Conservation (phyloP, 345 rosid genomes). For the Diplotaxis tenuifolia region DNA sequence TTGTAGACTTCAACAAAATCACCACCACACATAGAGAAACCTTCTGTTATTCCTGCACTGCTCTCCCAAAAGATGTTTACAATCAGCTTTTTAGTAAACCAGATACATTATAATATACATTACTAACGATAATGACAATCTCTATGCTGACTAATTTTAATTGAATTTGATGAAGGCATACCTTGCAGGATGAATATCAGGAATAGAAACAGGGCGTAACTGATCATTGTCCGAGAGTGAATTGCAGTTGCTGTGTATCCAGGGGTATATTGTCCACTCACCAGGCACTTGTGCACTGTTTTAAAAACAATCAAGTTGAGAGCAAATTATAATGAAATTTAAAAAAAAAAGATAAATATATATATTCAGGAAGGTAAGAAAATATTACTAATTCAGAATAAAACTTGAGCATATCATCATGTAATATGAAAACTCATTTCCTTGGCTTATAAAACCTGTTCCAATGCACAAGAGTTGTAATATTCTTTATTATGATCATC, state of each 20-base stretch:
- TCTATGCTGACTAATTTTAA: background rate
- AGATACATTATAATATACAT: background rate
- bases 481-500: background rate
- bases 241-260: slow-evolving; percentile 97
- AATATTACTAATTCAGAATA: slow-evolving; percentile 84
- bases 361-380: background rate
- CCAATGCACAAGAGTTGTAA: slow-evolving; percentile 25
- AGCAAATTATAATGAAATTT: background rate
- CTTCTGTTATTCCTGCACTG: slow-evolving; percentile 98
- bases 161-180: slow-evolving; percentile 19
- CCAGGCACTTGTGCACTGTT: slow-evolving; percentile 53
- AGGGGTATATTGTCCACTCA: slow-evolving; percentile 93
- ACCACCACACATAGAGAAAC: slow-evolving; percentile 99
- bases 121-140: background rate
- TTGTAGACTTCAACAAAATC: slow-evolving; percentile 95
- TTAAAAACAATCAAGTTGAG: slow-evolving; percentile 20
- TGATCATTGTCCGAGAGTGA: slow-evolving; percentile 90
- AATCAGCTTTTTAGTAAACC: background rate
- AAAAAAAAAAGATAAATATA: background rate
- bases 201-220: slow-evolving; percentile 72
- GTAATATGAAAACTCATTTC: slow-evolving; percentile 98
- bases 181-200: slow-evolving; percentile 98
- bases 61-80: slow-evolving; percentile 16
- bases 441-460: slow-evolving; percentile 96
- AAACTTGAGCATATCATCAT: slow-evolving; percentile 99